Evolutionary conservation across 2,329 filamentous ascomycete genomes (phyloP).

Genomic region (Fusarium verrucosum): DNA sequence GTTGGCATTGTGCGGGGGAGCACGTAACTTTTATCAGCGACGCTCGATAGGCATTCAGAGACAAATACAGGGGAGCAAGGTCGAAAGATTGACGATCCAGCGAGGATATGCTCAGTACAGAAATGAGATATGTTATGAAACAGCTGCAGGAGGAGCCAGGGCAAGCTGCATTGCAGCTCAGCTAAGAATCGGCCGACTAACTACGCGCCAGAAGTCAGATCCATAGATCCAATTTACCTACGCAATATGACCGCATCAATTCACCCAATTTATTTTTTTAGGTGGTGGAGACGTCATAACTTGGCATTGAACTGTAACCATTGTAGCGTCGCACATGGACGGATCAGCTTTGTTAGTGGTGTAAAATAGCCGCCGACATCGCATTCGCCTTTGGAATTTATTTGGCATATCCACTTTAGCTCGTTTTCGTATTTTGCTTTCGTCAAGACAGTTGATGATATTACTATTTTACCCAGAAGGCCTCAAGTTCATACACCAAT

Average conservation of each 20-base stretch:
- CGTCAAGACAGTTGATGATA: constrained; percentile 38
- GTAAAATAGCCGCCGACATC: constrained; percentile 34
- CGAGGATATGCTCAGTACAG: neutral
- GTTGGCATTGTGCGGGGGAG: constrained; percentile 68
- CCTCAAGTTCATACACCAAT: constrained; percentile 31
- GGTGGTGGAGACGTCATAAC: constrained; percentile 40
- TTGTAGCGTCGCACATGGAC: constrained; percentile 5
- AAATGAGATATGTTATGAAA: neutral
- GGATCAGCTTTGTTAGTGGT: no score
- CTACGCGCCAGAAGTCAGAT: constrained; percentile 27
- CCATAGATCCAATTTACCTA: no score
- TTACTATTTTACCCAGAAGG: constrained; percentile 31
- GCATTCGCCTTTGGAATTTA: constrained; percentile 32
- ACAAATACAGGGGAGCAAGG: constrained; percentile 3
- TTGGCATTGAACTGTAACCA: constrained; percentile 30
- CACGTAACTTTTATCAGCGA: constrained; percentile 19
- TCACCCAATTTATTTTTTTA: constrained; percentile 4
- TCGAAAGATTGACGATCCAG: constrained; percentile 4
- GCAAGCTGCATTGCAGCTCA: constrained; percentile 25
- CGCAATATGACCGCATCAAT: constrained; percentile 40
- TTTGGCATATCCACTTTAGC: constrained; percentile 30
- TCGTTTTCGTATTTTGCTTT: constrained; percentile 37
- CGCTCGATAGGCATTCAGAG: constrained; percentile 14
- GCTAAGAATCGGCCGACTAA: constrained; percentile 26
- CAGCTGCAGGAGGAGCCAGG: constrained; percentile 3